These are phyloP conservation scores for Zarea fungicola DNA, from an alignment of 2,329 filamentous ascomycete species.

Conservation along the genomic window DNA sequence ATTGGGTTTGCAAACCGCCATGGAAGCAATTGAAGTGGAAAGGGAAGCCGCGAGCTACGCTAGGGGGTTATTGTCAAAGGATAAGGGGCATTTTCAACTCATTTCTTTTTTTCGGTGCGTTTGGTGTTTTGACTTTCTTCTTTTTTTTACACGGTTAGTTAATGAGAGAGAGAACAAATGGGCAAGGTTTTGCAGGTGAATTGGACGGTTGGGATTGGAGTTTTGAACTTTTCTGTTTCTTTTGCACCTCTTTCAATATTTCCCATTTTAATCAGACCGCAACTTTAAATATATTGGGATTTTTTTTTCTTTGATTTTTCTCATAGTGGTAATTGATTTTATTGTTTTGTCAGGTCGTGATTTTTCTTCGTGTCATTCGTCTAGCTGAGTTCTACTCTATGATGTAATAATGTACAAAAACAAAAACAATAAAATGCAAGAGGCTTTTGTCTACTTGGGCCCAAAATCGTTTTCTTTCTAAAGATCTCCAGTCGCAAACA, in stretches of 20 bases:
- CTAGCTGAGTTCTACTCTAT: no score
- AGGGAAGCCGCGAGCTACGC: background rate
- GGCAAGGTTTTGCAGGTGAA: background rate
- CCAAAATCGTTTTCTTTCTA: background rate
- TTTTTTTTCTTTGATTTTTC: slow-evolving; percentile 8
- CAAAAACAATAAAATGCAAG: background rate
- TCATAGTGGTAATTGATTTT: slow-evolving; percentile 5
- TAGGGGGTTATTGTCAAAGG: slow-evolving; percentile 1
- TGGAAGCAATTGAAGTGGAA: no score
- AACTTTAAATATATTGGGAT: slow-evolving; percentile 7
- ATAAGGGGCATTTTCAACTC: slow-evolving; percentile 6
- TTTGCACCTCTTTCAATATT: no score
- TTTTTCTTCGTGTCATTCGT: no score
- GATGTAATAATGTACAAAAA: slow-evolving; percentile 1
- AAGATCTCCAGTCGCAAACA: slow-evolving; percentile 53
- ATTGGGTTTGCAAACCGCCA: no score
- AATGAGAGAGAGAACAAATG: background rate
- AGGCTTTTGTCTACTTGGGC: no score
- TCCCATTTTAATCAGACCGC: slow-evolving; percentile 7
- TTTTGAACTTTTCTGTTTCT: background rate
- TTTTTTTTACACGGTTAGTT: background rate
- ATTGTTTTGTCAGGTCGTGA: no score
- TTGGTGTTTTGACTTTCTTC: background rate
- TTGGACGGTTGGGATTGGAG: slow-evolving; percentile 3
- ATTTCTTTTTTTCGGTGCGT: background rate